Conservation (phyloP, 1,284 basidiomycete genomes). For the Kalmanozyma brasiliensis region DNA sequence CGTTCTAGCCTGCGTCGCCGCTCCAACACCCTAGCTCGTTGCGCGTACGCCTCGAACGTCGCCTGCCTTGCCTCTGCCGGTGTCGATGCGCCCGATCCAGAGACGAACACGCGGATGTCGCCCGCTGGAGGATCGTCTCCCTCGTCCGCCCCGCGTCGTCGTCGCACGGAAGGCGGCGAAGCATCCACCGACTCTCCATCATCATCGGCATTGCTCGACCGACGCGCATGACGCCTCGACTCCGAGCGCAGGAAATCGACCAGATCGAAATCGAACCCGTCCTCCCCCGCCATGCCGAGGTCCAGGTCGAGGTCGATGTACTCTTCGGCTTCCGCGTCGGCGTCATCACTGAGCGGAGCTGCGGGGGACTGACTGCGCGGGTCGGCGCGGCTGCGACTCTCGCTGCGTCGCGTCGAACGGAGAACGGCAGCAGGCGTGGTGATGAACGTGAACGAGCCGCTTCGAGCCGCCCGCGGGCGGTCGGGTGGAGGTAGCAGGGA, state of each 20-base stretch:
- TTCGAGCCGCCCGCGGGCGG: constrained; percentile 15
- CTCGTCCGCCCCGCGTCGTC: neutral
- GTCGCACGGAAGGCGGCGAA: constrained; percentile 3
- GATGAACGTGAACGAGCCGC: constrained; percentile 40
- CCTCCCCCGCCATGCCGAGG: constrained; percentile 32
- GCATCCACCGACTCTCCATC: constrained; percentile 5
- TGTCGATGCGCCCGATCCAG: constrained; percentile 33
- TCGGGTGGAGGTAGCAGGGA: constrained; percentile 15
- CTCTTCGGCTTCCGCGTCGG: constrained; percentile 23
- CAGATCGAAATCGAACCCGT: constrained; percentile 39
- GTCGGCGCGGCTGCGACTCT: constrained; percentile 15
- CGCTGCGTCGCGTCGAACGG: constrained; percentile 27
- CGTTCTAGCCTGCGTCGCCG: constrained; percentile 24
- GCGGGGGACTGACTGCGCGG: constrained; percentile 10
- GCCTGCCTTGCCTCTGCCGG: constrained; percentile 40
- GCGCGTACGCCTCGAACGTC: constrained; percentile 45
- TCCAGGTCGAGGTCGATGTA: constrained; percentile 38
- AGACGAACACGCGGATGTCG: constrained; percentile 28
- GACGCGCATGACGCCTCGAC: constrained; percentile 13
- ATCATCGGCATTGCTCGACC: neutral
- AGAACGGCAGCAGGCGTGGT: constrained; percentile 40
- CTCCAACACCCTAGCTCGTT: constrained; percentile 30
- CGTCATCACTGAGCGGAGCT: neutral
- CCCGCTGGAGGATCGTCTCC: constrained; percentile 6
- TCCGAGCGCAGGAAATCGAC: constrained; percentile 32